Evolutionary conservation across 1,284 basidiomycete species (phyloP), one percentile per base, ranked within the genome.

Genomic region (Singerocomus rubriflavus): DNA sequence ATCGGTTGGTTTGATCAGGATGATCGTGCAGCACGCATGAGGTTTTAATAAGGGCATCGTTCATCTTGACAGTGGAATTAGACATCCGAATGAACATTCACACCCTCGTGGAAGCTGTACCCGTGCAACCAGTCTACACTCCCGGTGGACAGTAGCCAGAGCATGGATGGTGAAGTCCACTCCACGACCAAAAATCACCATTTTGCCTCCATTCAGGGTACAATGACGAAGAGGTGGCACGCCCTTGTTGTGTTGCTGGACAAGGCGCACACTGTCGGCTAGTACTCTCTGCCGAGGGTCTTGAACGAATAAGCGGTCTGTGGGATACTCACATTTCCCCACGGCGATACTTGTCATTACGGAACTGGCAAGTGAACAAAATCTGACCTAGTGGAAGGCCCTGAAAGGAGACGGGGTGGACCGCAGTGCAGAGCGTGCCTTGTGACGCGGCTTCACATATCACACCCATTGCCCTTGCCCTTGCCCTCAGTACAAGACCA

Each of bases 371-470:
- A n/a, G 33, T n/a, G 43, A 16, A 41, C 27, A 21, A 21, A 21
- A 30, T 17, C 27, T 40, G 9, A 40, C n/a, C 26, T 41, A 27
- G 21, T 33, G 5, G 31, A 21, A 29, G 34, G 21, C 9, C 13
- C 39, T 50, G 27, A 5, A 35, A 30, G 30, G 2, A 26, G 31
- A 31, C n/a, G 44, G 26, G 27, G 21, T 11, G 11, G 49, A 21
- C 12, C 17, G 21, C 21, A 21, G 21, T 27, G 27, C 10, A 10
- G 16, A 10, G 16, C 51, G 11, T 33, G 51, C 37, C 51, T 37
- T 29, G 54, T 55, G 55, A 60, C 54, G 25, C 13, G 13, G 27
- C 27, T 27, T 26, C 31, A 29, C 12, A 31, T 17, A 36, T 59
- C 45, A 46, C 53, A 21, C 29, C 30, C 29, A 2, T 46, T 34